Evolutionary conservation across 2,329 filamentous ascomycete species (phyloP).

Genomic region (Sordariomycetes sp.): DNA sequence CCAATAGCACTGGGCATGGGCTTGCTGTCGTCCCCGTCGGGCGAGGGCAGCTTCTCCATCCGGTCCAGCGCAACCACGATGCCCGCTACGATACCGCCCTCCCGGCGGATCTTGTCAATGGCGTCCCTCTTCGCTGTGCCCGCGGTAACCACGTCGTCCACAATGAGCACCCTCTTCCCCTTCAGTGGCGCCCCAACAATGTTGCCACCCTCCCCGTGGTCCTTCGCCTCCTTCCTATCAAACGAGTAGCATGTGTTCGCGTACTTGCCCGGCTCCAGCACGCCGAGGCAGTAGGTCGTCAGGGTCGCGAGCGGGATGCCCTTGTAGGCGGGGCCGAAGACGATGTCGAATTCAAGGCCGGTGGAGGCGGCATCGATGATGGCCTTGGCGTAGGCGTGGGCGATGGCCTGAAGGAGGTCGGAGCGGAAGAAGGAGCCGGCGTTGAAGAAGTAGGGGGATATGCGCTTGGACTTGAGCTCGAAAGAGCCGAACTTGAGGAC

Average conservation of each 20-base stretch:
- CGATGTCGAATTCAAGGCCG: slow-evolving; percentile 60
- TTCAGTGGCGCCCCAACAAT: slow-evolving; percentile 82
- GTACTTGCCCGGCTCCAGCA: slow-evolving; percentile 56
- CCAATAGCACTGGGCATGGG: slow-evolving; percentile 73
- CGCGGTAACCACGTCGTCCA: slow-evolving; percentile 95
- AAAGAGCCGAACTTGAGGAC: slow-evolving; percentile 76
- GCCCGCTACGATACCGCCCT: slow-evolving; percentile 76
- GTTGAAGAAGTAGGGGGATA: slow-evolving; percentile 97
- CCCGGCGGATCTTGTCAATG: slow-evolving; percentile 75
- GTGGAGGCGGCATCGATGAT: slow-evolving; percentile 38
- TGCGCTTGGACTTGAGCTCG: slow-evolving; percentile 84
- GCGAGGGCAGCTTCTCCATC: slow-evolving; percentile 65
- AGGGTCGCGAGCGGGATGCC: slow-evolving; percentile 83
- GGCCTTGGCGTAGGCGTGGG: slow-evolving; percentile 67
- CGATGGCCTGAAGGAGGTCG: slow-evolving; percentile 65
- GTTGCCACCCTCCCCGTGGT: slow-evolving; percentile 86
- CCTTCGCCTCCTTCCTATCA: slow-evolving; percentile 93
- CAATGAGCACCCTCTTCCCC: slow-evolving; percentile 77
- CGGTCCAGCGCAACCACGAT: slow-evolving; percentile 85
- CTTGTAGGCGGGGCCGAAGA: slow-evolving; percentile 95
- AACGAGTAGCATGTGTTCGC: slow-evolving; percentile 72
- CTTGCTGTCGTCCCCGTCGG: slow-evolving; percentile 55
- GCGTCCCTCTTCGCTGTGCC: slow-evolving; percentile 91
- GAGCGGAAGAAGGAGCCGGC: slow-evolving; percentile 82
- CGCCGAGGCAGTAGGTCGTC: slow-evolving; percentile 64